A percentile compares a stretch with the other conserved stretches of the same genome.
phyloP scores from a whole-genome alignment of 2,329 filamentous ascomycete species.

The Phoma herbarum region DNA sequence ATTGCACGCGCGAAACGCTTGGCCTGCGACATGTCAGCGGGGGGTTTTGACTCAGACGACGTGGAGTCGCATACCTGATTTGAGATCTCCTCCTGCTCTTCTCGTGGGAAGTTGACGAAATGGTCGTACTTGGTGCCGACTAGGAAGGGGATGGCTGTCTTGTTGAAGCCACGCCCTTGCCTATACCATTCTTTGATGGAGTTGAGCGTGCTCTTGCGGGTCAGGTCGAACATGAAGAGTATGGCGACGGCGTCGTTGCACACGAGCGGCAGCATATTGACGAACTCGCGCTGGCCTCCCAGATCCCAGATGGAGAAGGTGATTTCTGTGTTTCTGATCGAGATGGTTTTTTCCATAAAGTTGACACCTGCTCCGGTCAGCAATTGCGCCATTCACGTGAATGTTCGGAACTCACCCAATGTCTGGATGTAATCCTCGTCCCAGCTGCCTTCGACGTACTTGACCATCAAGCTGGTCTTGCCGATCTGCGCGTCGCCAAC shows the following conservation, averaged over 20 bases:
- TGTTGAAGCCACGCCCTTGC: conserved; percentile 97
- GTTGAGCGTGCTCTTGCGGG: conserved; percentile 96
- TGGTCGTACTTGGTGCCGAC: conserved; percentile 99
- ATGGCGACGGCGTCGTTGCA: conserved; percentile 99
- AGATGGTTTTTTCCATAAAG: conserved; percentile 99
- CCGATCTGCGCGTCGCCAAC: conserved; percentile 98
- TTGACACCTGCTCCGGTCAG: conserved; percentile 76
- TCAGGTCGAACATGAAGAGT: conserved; percentile 99
- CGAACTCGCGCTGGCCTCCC: conserved; percentile 96
- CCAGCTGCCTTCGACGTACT: conserved; percentile 99
- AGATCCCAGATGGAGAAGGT: conserved; percentile 99
- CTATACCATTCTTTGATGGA: conserved; percentile 99
- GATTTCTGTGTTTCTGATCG: conserved; percentile 98
- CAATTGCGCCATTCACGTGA: neutral
- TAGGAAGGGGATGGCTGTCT: conserved; percentile 98
- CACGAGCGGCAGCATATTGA: conserved; percentile 99
- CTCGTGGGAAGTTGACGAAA: conserved; percentile 96
- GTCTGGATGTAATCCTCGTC: conserved; percentile 99
- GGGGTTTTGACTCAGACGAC: neutral
- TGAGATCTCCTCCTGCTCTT: conserved; percentile 98
- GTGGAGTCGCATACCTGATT: conserved; percentile 73
- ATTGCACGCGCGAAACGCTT: conserved; percentile 97
- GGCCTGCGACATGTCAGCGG: conserved; percentile 64
- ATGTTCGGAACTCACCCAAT: conserved; percentile 65
- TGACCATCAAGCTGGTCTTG: conserved; percentile 99